Evolutionary conservation across 495 filamentous ascomycete genomes (phyloP).

Genomic region (Amphirosellinia nigrospora): DNA sequence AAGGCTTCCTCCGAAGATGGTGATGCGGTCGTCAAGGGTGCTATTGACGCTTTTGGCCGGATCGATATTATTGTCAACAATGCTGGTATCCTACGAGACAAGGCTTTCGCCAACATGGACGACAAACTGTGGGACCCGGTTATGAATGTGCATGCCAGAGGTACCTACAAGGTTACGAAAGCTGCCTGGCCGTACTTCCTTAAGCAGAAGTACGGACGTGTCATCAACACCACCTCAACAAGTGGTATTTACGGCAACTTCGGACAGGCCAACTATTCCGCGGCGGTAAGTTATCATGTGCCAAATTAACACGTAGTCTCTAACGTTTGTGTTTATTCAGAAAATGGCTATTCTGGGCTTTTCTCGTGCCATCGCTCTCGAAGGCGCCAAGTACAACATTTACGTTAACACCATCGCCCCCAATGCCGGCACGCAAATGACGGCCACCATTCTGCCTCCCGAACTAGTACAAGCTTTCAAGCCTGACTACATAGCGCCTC

Average conservation of each 20-base stretch:
- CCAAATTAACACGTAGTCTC: conserved; percentile 29
- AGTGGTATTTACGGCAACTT: conserved; percentile 99
- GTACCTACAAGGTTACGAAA: conserved; percentile 97
- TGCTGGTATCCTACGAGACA: conserved; percentile 95
- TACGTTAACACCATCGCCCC: conserved; percentile 98
- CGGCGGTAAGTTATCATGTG: conserved; percentile 66
- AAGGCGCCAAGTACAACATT: conserved; percentile 98
- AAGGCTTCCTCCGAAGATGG: conserved; percentile 96
- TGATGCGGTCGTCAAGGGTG: conserved; percentile 87
- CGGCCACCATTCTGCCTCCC: conserved; percentile 90
- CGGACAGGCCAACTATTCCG: conserved; percentile 96
- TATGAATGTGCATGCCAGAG: conserved; percentile 88
- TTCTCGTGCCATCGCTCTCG: conserved; percentile 88
- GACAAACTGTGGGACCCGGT: conserved; percentile 94
- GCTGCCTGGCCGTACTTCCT: conserved; percentile 98
- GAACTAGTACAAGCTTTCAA: conserved; percentile 99
- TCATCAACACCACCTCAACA: conserved; percentile 95
- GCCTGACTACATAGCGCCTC: conserved; percentile 95
- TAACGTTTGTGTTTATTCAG: conserved; percentile 39
- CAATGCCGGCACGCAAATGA: conserved; percentile 97
- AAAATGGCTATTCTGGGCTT: conserved; percentile 96
- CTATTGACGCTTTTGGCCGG: conserved; percentile 92
- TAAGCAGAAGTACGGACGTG: conserved; percentile 97
- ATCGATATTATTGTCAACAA: conserved; percentile 97
- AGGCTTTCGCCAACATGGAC: conserved; percentile 97